Percentiles rank a stretch among this genome's conserved stretches.
Evolutionary conservation across 441 rosid genomes (phyloP).

Genomic region (Theobroma grandiflorum): DNA sequence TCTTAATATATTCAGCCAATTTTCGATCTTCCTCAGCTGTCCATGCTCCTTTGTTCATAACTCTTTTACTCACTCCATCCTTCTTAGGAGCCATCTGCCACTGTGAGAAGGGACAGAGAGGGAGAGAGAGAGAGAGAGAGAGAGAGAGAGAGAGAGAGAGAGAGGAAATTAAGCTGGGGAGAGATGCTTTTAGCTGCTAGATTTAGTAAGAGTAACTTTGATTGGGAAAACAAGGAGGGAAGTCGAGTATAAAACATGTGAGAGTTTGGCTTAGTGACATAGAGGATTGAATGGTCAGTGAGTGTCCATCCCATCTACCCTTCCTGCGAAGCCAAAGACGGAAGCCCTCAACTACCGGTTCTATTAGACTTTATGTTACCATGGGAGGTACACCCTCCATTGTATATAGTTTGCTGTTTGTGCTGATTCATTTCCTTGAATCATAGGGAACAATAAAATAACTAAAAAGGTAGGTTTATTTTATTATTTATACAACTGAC

Average conservation of each 20-base stretch:
- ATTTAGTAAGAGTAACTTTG: neutral
- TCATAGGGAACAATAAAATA: neutral
- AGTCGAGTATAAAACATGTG: slow-evolving; percentile 16
- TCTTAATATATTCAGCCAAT: slow-evolving; percentile 45
- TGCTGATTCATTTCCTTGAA: neutral
- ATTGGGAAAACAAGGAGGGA: neutral
- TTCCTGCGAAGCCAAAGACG: slow-evolving; percentile 23
- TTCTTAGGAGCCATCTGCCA: slow-evolving; percentile 49
- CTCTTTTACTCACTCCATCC: slow-evolving; percentile 36
- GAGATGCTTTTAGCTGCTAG: neutral
- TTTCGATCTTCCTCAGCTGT: slow-evolving; percentile 51
- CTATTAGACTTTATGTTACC: neutral
- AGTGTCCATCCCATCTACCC: slow-evolving; percentile 35
- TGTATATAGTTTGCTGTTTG: neutral
- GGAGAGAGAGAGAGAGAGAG: neutral
- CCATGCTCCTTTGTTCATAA: slow-evolving; percentile 50
- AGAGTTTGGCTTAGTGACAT: neutral
- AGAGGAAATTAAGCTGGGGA: neutral
- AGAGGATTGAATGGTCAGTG: neutral
- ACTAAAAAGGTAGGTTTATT: neutral
- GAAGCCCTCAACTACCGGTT: slow-evolving; percentile 46
- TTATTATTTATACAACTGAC: neutral
- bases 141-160: neutral
- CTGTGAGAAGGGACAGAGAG: neutral
- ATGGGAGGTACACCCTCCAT: neutral